These are phyloP conservation scores for Trichoderma cornu-damae DNA, from an alignment of 2,329 filamentous ascomycete genomes.

Conservation along the genomic window DNA sequence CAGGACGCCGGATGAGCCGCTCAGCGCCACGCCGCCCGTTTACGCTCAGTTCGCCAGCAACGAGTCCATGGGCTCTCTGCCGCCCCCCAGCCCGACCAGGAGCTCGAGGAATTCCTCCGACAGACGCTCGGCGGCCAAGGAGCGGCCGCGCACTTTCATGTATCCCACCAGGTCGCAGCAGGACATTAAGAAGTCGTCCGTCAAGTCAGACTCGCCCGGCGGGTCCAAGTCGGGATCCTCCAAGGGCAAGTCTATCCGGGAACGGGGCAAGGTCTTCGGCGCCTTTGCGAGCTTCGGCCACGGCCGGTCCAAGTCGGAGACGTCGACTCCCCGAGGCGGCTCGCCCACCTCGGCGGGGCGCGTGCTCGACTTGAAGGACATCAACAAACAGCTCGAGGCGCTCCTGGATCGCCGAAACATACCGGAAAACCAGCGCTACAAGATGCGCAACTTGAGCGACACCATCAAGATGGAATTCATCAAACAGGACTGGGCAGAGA, in stretches of 20 bases:
- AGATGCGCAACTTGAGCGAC: conserved; percentile 84
- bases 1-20: conserved; percentile 48
- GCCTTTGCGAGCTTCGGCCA: conserved; percentile 37
- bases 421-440: conserved; percentile 86
- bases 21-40: conserved; percentile 57
- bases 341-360: conserved; percentile 40
- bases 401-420: conserved; percentile 84
- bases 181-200: conserved; percentile 21
- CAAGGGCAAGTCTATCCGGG: conserved; percentile 24
- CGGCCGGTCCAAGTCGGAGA: conserved; percentile 33
- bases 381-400: conserved; percentile 54
- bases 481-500: conserved; percentile 76
- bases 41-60: conserved; percentile 65
- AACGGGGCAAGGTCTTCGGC: conserved; percentile 37
- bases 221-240: conserved; percentile 31
- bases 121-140: conserved; percentile 30
- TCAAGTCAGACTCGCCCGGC: conserved; percentile 28
- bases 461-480: conserved; percentile 96
- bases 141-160: conserved; percentile 50
- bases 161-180: conserved; percentile 23
- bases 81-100: conserved; percentile 13
- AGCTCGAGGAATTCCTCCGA: conserved; percentile 13
- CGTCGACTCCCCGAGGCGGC: conserved; percentile 9
- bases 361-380: conserved; percentile 48
- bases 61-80: conserved; percentile 21